These are phyloP conservation scores for Microcyclosporella mali DNA, from an alignment of 2,329 filamentous ascomycete genomes.

Conservation along the genomic window DNA sequence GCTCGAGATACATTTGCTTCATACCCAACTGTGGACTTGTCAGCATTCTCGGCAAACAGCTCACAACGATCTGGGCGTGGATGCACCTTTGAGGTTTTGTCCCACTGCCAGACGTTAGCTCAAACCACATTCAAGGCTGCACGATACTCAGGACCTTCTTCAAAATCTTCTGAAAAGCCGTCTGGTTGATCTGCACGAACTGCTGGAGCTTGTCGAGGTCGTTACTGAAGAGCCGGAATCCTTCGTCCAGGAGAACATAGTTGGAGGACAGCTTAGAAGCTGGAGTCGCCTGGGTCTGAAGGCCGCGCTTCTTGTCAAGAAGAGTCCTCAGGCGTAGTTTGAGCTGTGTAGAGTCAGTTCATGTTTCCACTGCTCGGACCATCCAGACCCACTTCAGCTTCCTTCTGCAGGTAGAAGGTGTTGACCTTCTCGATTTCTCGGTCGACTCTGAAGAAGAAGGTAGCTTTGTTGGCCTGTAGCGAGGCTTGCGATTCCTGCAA, in stretches of 20 bases:
- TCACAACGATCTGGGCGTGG: conserved; percentile 11
- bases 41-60: conserved; percentile 12
- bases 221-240: conserved; percentile 93
- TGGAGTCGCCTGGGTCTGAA: conserved; percentile 66
- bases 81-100: conserved; percentile 88
- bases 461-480: conserved; percentile 93
- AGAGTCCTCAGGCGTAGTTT: conserved; percentile 88
- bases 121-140: conserved; percentile 13
- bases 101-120: conserved; percentile 60
- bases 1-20: conserved; percentile 92
- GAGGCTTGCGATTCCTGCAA: conserved; percentile 72
- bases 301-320: conserved; percentile 86
- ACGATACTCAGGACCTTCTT: conserved; percentile 63
- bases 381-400: conserved; percentile 69
- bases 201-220: conserved; percentile 95
- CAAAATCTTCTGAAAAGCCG: conserved; percentile 94
- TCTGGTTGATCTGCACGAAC: conserved; percentile 97
- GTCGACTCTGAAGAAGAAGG: conserved; percentile 97
- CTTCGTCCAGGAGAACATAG: conserved; percentile 91
- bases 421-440: conserved; percentile 98
- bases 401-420: conserved; percentile 94
- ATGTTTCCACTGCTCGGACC: not conserved
- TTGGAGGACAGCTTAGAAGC: conserved; percentile 84
- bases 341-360: conserved; percentile 52
- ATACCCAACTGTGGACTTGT: conserved; percentile 66